Evolutionary conservation across 345 rosid species (phyloP).

Genomic region (Eucalyptus polybractea): DNA sequence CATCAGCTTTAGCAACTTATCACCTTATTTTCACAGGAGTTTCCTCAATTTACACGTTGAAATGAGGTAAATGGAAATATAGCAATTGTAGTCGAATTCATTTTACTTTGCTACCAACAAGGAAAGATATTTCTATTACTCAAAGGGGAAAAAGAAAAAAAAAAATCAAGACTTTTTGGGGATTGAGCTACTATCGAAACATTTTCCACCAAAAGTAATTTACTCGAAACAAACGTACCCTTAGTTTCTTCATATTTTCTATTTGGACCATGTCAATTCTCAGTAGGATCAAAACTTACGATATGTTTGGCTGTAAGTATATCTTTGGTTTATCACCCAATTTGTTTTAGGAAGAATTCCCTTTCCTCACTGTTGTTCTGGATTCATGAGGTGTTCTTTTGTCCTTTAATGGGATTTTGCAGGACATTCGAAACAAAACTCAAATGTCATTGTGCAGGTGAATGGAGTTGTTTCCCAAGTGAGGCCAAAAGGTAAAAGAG

Average conservation of each 20-base stretch:
- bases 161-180: neutral
- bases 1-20: neutral
- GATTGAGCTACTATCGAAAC: neutral
- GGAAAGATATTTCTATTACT: neutral
- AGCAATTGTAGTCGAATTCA: neutral
- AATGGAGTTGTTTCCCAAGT: slow-evolving; percentile 7
- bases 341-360: neutral
- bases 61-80: neutral
- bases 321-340: neutral
- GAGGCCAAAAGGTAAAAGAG: slow-evolving; percentile 9
- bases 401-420: neutral
- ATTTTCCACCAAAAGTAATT: neutral
- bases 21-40: neutral
- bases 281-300: neutral
- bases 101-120: neutral
- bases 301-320: neutral
- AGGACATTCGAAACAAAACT: slow-evolving; percentile 8
- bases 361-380: neutral
- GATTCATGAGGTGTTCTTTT: neutral
- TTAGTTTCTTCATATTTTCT: neutral
- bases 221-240: neutral
- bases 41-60: neutral
- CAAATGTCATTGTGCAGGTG: neutral
- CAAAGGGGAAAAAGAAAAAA: neutral
- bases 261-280: neutral